Evolutionary conservation across 2,329 filamentous ascomycete genomes (phyloP).

Genomic region (Ophiostoma sp.): DNA sequence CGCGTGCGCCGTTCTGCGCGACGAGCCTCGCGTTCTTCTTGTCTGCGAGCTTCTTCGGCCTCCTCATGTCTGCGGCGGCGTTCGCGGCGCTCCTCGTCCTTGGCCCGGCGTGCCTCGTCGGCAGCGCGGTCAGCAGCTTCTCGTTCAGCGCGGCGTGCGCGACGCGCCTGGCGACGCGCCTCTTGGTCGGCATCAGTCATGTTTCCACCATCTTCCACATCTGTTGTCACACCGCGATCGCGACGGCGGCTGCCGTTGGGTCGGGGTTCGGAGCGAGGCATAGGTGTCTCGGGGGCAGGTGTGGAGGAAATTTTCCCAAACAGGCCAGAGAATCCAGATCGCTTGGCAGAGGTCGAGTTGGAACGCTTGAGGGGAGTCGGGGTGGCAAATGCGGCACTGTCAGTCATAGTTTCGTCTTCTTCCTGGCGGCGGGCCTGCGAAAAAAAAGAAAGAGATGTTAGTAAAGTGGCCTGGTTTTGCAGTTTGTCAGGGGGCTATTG

Average conservation of each 20-base stretch:
- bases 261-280: conserved; percentile 35
- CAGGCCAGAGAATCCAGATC: conserved; percentile 58
- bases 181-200: conserved; percentile 50
- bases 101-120: conserved; percentile 58
- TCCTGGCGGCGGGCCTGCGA: conserved; percentile 63
- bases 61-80: conserved; percentile 57
- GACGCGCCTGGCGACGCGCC: conserved; percentile 63
- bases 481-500: neutral
- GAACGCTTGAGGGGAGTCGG: conserved; percentile 59
- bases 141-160: conserved; percentile 56
- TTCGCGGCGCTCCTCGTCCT: conserved; percentile 59
- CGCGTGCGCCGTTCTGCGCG: conserved; percentile 55
- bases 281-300: conserved; percentile 31
- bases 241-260: conserved; percentile 50
- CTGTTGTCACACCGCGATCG: conserved; percentile 46
- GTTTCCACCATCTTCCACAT: conserved; percentile 50
- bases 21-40: conserved; percentile 60
- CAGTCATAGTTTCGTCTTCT: conserved; percentile 62
- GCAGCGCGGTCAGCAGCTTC: conserved; percentile 51
- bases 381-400: conserved; percentile 48
- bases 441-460: neutral
- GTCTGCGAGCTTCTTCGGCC: conserved; percentile 52
- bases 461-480: neutral
- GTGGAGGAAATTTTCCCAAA: conserved; percentile 59
- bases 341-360: conserved; percentile 62